These are phyloP conservation scores for Allium sativum DNA, from an alignment of 106 monocot species.

Conservation along the genomic window DNA sequence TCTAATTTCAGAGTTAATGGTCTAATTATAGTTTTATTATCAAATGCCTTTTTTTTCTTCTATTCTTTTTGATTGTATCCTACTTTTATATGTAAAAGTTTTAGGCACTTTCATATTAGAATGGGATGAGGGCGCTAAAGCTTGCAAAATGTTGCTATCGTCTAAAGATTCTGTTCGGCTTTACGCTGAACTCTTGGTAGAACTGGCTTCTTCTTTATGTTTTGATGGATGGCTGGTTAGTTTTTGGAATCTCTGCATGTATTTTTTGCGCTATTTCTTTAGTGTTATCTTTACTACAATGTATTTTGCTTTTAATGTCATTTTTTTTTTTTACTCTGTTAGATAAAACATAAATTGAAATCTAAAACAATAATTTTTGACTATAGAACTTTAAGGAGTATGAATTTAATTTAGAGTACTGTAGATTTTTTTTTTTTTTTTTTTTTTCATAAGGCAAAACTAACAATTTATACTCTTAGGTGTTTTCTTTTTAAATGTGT, in stretches of 20 bases:
- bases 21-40: not conserved
- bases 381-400: too few relatives aligned
- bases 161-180: constrained; percentile 52
- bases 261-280: not conserved
- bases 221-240: constrained; percentile 98
- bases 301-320: too few relatives aligned
- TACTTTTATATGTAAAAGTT: constrained; percentile 36
- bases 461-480: too few relatives aligned
- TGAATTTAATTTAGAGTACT: too few relatives aligned
- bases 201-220: constrained; percentile 58
- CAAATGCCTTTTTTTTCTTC: not conserved
- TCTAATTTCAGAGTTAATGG: not conserved
- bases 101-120: constrained; percentile 82
- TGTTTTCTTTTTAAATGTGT: too few relatives aligned
- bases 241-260: too few relatives aligned
- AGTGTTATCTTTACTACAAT: too few relatives aligned
- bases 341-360: too few relatives aligned
- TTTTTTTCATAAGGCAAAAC: too few relatives aligned
- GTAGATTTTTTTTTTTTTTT: too few relatives aligned
- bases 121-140: constrained; percentile 56
- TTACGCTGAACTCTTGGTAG: constrained; percentile 76
- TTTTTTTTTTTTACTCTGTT: too few relatives aligned
- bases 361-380: too few relatives aligned
- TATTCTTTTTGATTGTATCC: constrained; percentile 3
- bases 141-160: constrained; percentile 44